These are phyloP conservation scores for Schoenoplectus triqueter DNA, from an alignment of 202 grass and related monocot genomes.

Conservation along the genomic window DNA sequence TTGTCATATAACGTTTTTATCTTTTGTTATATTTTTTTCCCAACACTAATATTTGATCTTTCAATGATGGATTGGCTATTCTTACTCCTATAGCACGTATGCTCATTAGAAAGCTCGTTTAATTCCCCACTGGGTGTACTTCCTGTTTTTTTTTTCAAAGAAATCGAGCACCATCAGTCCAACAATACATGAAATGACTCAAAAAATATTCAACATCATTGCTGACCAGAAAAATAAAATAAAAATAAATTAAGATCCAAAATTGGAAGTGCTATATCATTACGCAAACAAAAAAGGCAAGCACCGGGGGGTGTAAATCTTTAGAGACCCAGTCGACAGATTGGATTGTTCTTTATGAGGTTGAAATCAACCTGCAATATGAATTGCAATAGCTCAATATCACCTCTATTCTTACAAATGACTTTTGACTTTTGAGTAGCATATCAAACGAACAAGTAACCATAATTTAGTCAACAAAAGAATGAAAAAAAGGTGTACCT, in stretches of 20 bases:
- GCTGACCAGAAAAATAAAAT: slow-evolving; percentile 1
- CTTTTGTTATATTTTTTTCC: no score
- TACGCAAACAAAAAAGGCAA: background rate
- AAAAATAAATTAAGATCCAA: slow-evolving; percentile 18
- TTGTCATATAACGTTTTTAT: no score
- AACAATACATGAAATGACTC: slow-evolving; percentile 6
- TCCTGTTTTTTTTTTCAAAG: no score
- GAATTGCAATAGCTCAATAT: slow-evolving; percentile 29
- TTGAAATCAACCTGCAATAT: slow-evolving; percentile 87
- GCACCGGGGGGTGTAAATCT: background rate
- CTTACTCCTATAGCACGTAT: no score
- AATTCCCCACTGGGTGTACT: no score
- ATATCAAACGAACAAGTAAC: slow-evolving; percentile 2
- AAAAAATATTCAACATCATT: background rate
- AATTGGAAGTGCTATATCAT: background rate
- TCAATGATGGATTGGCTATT: no score
- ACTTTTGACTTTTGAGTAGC: background rate
- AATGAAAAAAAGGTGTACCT: slow-evolving; percentile 50
- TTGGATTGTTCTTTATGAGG: slow-evolving; percentile 62
- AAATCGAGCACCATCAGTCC: slow-evolving; percentile 1
- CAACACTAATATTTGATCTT: no score
- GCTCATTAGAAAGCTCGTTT: no score
- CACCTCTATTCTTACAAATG: background rate
- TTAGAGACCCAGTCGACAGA: slow-evolving; percentile 70
- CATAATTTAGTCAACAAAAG: slow-evolving; percentile 20